These are phyloP conservation scores for Heritiera fomes DNA, from an alignment of 345 rosid species.

Conservation along the genomic window DNA sequence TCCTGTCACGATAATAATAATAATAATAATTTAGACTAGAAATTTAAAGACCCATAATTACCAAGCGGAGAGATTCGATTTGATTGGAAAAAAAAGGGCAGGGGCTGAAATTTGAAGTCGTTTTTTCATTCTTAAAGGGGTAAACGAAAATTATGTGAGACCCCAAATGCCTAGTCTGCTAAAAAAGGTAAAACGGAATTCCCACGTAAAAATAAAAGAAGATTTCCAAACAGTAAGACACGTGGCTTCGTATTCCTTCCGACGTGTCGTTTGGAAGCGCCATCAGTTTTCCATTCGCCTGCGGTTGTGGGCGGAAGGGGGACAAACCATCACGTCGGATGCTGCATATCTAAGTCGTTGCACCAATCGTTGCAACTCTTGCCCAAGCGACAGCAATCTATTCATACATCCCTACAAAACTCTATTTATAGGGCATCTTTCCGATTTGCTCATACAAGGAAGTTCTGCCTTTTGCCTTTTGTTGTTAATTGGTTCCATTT, in stretches of 20 bases:
- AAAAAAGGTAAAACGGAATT: too few species aligned
- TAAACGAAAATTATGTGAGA: too few species aligned
- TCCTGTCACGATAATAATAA: too few species aligned
- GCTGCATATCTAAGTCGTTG: not conserved
- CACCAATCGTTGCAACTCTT: not conserved
- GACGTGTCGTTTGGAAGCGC: constrained; percentile 19
- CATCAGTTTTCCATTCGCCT: not conserved
- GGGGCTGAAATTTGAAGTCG: not conserved
- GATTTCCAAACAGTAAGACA: not conserved
- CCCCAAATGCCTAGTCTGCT: too few species aligned
- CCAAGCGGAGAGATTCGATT: too few species aligned
- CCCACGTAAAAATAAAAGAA: too few species aligned
- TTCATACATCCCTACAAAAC: not conserved
- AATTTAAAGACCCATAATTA: too few species aligned
- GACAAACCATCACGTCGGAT: not conserved
- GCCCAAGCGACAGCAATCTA: not conserved
- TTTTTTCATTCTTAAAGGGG: too few species aligned
- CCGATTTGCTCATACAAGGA: not conserved
- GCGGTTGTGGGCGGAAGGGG: too few species aligned
- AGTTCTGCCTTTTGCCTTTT: not conserved
- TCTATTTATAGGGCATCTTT: not conserved
- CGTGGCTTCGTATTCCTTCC: not conserved
- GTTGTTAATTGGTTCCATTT: too few species aligned
- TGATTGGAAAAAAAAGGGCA: not conserved
- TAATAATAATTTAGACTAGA: too few species aligned